Conservation (phyloP, 2,329 filamentous ascomycete species). For the Helotiales sp. region DNA sequence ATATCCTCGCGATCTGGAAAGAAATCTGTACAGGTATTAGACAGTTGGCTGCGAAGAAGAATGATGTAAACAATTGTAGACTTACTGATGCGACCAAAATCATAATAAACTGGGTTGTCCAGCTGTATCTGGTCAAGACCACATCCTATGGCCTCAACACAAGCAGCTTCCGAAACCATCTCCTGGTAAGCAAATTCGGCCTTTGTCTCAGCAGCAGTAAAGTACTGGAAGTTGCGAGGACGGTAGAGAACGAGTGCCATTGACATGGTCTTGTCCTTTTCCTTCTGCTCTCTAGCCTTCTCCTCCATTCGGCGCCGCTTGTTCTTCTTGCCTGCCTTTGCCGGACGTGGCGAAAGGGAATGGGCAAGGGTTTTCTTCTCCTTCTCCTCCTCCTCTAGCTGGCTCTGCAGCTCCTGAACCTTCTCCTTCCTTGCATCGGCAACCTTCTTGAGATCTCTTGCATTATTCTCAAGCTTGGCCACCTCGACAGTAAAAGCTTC, state of each 20-base stretch:
- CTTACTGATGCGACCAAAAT: not conserved
- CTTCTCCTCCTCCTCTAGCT: not conserved
- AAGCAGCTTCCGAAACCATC: not conserved
- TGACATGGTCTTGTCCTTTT: not conserved
- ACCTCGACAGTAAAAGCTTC: too few species aligned
- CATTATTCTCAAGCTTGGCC: not conserved
- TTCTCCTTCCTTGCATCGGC: not conserved
- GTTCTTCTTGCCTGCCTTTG: not conserved
- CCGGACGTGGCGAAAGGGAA: not conserved
- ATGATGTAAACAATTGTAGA: not conserved
- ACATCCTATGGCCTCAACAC: not conserved
- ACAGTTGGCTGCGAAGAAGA: not conserved
- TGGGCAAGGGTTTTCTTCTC: not conserved
- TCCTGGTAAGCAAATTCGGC: too few species aligned
- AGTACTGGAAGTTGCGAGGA: not conserved
- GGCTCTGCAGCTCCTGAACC: not conserved
- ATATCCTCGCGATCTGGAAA: not conserved
- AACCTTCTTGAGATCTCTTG: not conserved
- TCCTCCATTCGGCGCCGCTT: not conserved
- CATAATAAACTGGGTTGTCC: not conserved
- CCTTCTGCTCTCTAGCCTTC: not conserved
- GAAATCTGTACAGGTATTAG: not conserved
- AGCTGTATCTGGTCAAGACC: not conserved
- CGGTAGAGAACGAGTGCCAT: not conserved
- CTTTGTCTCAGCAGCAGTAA: too few species aligned